Evolutionary conservation across 495 filamentous ascomycete genomes (phyloP).

Genomic region (Pyronema domesticum): DNA sequence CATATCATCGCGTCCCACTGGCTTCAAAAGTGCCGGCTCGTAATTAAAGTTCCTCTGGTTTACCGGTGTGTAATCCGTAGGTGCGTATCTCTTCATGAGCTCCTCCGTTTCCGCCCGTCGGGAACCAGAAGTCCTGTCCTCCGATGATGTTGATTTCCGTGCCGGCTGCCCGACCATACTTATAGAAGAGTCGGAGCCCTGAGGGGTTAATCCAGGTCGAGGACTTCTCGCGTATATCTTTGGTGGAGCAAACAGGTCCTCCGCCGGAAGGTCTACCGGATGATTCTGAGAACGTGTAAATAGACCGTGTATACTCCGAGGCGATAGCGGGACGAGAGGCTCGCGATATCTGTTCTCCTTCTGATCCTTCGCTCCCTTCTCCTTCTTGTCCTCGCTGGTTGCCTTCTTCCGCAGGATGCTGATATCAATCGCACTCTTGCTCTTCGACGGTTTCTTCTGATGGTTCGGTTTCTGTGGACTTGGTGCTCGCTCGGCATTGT

Average conservation of each 20-base stretch:
- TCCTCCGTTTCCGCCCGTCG: conserved; percentile 11
- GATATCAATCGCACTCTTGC: conserved; percentile 20
- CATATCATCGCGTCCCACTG: neutral
- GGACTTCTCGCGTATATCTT: conserved; percentile 4
- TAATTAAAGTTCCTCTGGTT: conserved; percentile 21
- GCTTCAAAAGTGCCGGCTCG: conserved; percentile 17
- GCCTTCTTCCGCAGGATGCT: conserved; percentile 15
- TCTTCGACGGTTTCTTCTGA: conserved; percentile 20
- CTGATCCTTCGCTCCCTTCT: conserved; percentile 16
- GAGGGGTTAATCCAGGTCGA: conserved; percentile 12
- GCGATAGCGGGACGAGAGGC: neutral
- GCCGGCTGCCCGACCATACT: conserved; percentile 12
- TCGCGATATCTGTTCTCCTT: conserved; percentile 17
- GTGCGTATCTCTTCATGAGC: conserved; percentile 20
- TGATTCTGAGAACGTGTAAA: neutral
- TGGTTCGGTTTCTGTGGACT: conserved; percentile 8
- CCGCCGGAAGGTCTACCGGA: neutral
- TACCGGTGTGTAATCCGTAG: conserved; percentile 19
- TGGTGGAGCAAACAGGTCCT: neutral
- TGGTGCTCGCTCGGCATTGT: neutral
- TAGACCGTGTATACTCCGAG: neutral
- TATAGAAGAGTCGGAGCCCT: conserved; percentile 11
- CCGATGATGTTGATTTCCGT: conserved; percentile 5
- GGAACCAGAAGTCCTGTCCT: conserved; percentile 7
- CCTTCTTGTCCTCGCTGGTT: conserved; percentile 10